Evolutionary conservation across 73 alveolate genomes (phyloP).

Genomic region (Paramecium primaurelia): DNA sequence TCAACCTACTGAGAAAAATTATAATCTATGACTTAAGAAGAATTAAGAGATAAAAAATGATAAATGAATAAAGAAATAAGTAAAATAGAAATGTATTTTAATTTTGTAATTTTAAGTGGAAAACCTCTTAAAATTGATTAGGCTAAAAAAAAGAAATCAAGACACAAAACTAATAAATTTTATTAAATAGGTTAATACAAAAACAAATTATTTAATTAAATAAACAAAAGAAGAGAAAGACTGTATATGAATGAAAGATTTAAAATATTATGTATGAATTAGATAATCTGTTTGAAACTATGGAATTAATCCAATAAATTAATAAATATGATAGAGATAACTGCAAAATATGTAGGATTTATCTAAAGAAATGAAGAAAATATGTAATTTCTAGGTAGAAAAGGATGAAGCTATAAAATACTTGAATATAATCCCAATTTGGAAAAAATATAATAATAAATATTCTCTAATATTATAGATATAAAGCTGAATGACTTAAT

Average conservation of each 20-base stretch:
- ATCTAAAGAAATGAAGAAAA: background rate
- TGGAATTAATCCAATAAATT: no score
- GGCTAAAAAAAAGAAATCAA: conserved; percentile 45
- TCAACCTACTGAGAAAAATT: conserved; percentile 14
- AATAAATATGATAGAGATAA: no score
- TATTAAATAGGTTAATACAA: conserved; percentile 48
- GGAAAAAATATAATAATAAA: conserved; percentile 18
- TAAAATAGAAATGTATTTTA: conserved; percentile 26
- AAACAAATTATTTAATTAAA: conserved; percentile 2
- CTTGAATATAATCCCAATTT: conserved; percentile 45
- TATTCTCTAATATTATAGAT: background rate
- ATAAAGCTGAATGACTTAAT: conserved; percentile 4
- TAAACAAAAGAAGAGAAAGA: conserved; percentile 14
- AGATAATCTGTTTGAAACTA: no score
- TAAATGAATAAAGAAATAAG: conserved; percentile 26
- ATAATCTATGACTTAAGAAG: conserved; percentile 39
- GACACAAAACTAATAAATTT: conserved; percentile 44
- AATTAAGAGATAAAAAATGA: conserved; percentile 36
- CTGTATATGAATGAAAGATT: conserved; percentile 14
- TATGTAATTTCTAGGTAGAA: no score
- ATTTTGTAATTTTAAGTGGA: background rate
- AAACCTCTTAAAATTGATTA: conserved; percentile 5
- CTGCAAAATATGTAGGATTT: no score
- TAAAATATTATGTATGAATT: background rate
- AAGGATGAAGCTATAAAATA: conserved; percentile 52